Evolutionary conservation across 2,329 filamentous ascomycete genomes (phyloP).

Genomic region (Paecilomyces dactylethromorphus): DNA sequence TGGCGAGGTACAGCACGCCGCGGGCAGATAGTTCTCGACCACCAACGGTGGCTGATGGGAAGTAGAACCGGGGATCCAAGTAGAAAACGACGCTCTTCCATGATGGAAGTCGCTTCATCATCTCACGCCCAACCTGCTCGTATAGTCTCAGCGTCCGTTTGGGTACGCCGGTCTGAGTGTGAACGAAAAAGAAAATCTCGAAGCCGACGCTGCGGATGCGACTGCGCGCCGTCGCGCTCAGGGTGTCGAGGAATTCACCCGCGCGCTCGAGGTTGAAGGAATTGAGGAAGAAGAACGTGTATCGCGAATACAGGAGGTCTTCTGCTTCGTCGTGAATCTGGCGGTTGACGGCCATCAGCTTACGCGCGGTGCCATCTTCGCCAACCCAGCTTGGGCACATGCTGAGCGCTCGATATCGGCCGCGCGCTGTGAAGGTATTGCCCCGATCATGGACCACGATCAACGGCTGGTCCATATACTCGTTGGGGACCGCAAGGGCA

Average conservation of each 20-base stretch:
- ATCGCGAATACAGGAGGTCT: slow-evolving; percentile 25
- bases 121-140: slow-evolving; percentile 16
- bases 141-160: slow-evolving; percentile 27
- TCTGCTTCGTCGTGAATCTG: slow-evolving; percentile 30
- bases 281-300: slow-evolving; percentile 31
- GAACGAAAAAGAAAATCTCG: slow-evolving; percentile 30
- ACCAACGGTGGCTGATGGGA: slow-evolving; percentile 18
- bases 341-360: slow-evolving; percentile 23
- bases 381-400: slow-evolving; percentile 29
- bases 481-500: slow-evolving; percentile 21
- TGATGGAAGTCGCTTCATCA: slow-evolving; percentile 18
- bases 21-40: slow-evolving; percentile 20
- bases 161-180: slow-evolving; percentile 24
- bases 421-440: slow-evolving; percentile 23
- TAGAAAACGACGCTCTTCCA: slow-evolving; percentile 24
- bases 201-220: slow-evolving; percentile 29
- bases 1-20: slow-evolving; percentile 24
- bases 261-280: slow-evolving; percentile 24
- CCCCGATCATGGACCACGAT: slow-evolving; percentile 28
- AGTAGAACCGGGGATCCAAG: slow-evolving; percentile 28
- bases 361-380: slow-evolving; percentile 23
- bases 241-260: slow-evolving; percentile 23
- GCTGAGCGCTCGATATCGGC: slow-evolving; percentile 22
- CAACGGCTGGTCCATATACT: slow-evolving; percentile 24
- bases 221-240: slow-evolving; percentile 22